phyloP scores from a whole-genome alignment of 1,139 yeast genomes.

The Saccharomyces hybrid region DNA sequence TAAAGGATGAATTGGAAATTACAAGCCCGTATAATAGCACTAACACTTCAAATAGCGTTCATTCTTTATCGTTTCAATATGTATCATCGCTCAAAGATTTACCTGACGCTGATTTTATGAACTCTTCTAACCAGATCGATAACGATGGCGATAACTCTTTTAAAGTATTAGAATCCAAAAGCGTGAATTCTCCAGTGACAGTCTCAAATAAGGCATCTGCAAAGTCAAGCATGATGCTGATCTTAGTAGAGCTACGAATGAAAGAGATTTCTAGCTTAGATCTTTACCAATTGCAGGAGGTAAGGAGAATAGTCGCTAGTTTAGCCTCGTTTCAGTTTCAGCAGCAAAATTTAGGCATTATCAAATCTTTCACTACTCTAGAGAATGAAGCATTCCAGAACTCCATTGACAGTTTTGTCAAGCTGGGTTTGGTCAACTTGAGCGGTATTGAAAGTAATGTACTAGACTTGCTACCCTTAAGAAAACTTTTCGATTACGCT shows the following conservation, averaged over 20 bases:
- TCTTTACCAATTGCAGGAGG: background rate
- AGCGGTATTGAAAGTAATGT: background rate
- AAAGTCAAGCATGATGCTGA: background rate
- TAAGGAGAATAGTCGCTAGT: background rate
- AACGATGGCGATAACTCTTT: background rate
- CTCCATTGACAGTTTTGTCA: background rate
- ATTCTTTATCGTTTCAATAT: background rate
- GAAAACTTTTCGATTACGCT: conserved; percentile 11
- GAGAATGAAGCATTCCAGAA: background rate
- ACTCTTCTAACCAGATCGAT: background rate
- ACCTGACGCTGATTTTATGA: background rate
- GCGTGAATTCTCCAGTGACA: background rate
- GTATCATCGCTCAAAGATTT: background rate
- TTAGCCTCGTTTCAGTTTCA: conserved; percentile 2
- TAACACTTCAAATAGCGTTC: background rate
- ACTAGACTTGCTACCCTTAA: conserved; percentile 9
- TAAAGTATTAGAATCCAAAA: background rate
- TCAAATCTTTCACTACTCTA: background rate
- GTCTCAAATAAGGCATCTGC: background rate
- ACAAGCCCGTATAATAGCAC: conserved; percentile 14
- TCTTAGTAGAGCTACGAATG: background rate
- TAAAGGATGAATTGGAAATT: conserved; percentile 18
- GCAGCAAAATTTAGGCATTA: conserved; percentile 1
- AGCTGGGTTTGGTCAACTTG: background rate
- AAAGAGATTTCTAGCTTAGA: background rate